phyloP scores from a whole-genome alignment of 805 yeast species.

The Pichia californica region DNA sequence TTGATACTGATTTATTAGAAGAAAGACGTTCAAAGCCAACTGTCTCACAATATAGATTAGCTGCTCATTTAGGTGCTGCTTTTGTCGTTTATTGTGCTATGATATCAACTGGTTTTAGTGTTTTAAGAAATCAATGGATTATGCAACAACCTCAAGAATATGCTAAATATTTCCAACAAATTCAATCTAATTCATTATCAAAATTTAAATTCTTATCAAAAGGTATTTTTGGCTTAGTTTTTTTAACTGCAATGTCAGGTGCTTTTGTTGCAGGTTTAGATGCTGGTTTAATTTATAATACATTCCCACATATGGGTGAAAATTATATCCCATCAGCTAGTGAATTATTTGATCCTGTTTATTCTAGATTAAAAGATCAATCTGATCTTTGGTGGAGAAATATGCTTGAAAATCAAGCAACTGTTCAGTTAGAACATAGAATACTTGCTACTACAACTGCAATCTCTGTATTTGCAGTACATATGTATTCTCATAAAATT shows the following conservation, averaged over 20 bases:
- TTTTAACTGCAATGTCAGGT: conserved; percentile 92
- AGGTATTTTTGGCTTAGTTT: conserved; percentile 62
- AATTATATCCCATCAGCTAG: conserved; percentile 63
- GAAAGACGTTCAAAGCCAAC: conserved; percentile 93
- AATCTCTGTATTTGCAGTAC: conserved; percentile 60
- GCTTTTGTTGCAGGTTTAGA: conserved; percentile 98
- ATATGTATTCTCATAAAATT: conserved; percentile 55
- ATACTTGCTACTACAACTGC: conserved; percentile 78
- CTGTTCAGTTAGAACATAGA: conserved; percentile 91
- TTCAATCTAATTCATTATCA: conserved; percentile 55
- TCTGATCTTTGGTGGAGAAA: conserved; percentile 89
- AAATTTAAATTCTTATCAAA: conserved; percentile 50
- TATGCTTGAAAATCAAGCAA: conserved; percentile 88
- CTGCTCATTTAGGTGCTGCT: conserved; percentile 92
- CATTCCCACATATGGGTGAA: conserved; percentile 96
- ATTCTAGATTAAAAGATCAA: conserved; percentile 56
- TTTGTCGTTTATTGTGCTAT: conserved; percentile 82
- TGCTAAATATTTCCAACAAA: conserved; percentile 43
- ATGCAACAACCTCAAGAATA: conserved; percentile 58
- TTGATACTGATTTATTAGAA: conserved; percentile 69
- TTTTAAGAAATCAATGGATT: conserved; percentile 69
- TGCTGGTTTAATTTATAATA: conserved; percentile 93
- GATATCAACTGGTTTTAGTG: conserved; percentile 83
- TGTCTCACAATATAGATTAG: conserved; percentile 89
- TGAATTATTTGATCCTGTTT: conserved; percentile 74